Percentiles rank a stretch among this genome's conserved stretches.
These are phyloP conservation scores for Paecilomyces sp. DNA, from an alignment of 2,329 filamentous ascomycete species.

Conservation along the genomic window DNA sequence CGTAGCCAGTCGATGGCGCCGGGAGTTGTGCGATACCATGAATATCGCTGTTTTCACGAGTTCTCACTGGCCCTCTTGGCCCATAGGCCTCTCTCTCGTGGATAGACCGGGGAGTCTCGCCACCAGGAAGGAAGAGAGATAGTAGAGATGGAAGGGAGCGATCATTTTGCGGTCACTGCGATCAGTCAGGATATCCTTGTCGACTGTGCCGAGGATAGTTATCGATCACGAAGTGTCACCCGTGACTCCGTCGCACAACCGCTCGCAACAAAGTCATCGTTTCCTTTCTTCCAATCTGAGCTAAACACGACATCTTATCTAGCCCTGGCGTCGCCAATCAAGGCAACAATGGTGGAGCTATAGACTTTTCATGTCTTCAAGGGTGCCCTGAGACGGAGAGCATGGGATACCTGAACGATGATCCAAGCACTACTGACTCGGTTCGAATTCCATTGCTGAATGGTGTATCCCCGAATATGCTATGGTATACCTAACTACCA, in stretches of 20 bases:
- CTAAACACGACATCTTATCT: neutral
- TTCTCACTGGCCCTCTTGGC: neutral
- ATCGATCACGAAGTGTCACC: neutral
- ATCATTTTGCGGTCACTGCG: neutral
- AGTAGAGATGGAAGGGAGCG: neutral
- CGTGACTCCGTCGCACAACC: neutral
- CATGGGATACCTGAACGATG: neutral
- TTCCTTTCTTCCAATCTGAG: neutral
- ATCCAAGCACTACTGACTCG: neutral
- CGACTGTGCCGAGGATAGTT: neutral
- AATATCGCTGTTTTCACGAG: neutral
- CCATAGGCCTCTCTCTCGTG: neutral
- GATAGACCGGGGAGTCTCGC: neutral
- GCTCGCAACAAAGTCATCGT: neutral
- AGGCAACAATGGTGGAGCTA: neutral
- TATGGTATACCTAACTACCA: neutral
- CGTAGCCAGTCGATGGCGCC: slow-evolving; percentile 11
- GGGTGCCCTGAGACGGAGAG: neutral
- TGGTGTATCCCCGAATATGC: neutral
- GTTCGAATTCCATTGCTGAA: neutral
- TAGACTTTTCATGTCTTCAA: neutral
- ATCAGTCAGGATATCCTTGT: neutral
- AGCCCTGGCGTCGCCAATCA: neutral
- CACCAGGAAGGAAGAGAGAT: neutral
- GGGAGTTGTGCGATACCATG: neutral